Evolutionary conservation across 2,329 filamentous ascomycete species (phyloP).

Genomic region (Acrocalymma vagum): DNA sequence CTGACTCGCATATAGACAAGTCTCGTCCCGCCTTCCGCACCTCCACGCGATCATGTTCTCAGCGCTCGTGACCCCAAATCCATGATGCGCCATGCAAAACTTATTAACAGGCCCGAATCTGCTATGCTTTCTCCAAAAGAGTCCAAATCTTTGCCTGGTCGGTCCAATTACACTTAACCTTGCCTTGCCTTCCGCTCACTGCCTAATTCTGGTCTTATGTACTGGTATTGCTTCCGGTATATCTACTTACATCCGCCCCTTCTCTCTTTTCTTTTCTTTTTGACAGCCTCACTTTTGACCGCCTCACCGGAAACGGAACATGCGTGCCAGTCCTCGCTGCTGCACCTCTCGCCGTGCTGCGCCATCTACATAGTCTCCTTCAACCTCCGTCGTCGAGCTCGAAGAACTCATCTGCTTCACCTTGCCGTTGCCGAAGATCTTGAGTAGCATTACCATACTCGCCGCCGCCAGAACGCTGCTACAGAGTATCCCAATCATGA

Average conservation of each 20-base stretch:
- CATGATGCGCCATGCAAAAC: conserved; percentile 16
- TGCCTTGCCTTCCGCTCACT: background rate
- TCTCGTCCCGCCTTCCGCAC: conserved; percentile 8
- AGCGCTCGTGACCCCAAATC: conserved; percentile 29
- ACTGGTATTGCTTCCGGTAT: too few relatives aligned
- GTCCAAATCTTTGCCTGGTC: too few relatives aligned
- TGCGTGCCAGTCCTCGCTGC: conserved; percentile 49
- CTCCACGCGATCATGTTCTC: conserved; percentile 22
- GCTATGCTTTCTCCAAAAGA: too few relatives aligned
- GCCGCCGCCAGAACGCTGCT: conserved; percentile 78
- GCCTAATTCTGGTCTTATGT: too few relatives aligned
- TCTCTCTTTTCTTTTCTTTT: too few relatives aligned
- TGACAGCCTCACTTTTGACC: conserved; percentile 11
- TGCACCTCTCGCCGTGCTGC: conserved; percentile 51
- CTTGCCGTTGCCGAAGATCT: conserved; percentile 47
- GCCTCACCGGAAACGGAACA: conserved; percentile 37
- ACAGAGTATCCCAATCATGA: conserved; percentile 86
- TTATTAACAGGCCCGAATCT: conserved; percentile 11
- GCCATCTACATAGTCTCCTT: conserved; percentile 59
- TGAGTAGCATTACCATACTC: conserved; percentile 72
- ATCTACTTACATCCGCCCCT: too few relatives aligned
- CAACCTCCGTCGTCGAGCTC: conserved; percentile 55
- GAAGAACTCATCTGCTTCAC: conserved; percentile 45
- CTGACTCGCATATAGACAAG: conserved; percentile 35
- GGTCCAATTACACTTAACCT: too few relatives aligned